Conservation (phyloP, 2,329 filamentous ascomycete species). For the Nemania sp. region DNA sequence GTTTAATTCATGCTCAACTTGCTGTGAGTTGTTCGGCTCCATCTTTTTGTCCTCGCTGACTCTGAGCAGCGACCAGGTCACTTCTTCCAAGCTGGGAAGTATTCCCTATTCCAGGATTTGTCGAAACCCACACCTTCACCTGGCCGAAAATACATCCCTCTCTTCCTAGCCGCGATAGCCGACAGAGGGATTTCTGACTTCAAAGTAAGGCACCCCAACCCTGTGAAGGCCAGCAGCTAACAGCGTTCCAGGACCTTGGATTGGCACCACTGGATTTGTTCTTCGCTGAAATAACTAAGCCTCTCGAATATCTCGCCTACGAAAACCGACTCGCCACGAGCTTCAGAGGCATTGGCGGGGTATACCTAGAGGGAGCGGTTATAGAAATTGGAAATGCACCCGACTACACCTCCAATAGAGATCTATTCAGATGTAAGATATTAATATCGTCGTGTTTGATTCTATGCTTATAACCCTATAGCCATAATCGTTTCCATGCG, state of each 20-base stretch:
- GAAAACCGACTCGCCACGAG: slow-evolving; percentile 55
- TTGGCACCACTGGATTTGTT: slow-evolving; percentile 56
- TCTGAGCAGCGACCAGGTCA: slow-evolving; percentile 45
- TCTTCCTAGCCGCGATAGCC: slow-evolving; percentile 57
- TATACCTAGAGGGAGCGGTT: slow-evolving; percentile 48
- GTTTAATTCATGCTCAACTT: slow-evolving; percentile 51
- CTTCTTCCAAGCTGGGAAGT: slow-evolving; percentile 52
- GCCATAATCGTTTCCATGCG: slow-evolving; percentile 55
- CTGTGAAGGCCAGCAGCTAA: slow-evolving; percentile 13
- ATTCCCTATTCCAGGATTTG: slow-evolving; percentile 52
- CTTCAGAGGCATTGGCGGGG: slow-evolving; percentile 46
- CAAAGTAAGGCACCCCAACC: slow-evolving; percentile 35
- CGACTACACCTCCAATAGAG: slow-evolving; percentile 53
- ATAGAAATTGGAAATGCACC: slow-evolving; percentile 44
- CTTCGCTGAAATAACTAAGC: slow-evolving; percentile 55
- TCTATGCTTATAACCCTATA: slow-evolving; percentile 24
- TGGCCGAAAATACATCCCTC: slow-evolving; percentile 50
- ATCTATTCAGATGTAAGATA: slow-evolving; percentile 52
- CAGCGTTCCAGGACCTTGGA: slow-evolving; percentile 43
- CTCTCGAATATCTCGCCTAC: slow-evolving; percentile 49
- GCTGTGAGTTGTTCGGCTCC: slow-evolving; percentile 37
- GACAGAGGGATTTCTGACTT: slow-evolving; percentile 52
- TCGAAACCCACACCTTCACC: slow-evolving; percentile 45
- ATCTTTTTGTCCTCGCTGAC: slow-evolving; percentile 29
- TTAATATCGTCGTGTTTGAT: background rate